Evolutionary conservation across 1,284 basidiomycete species (phyloP).

Genomic region (Heterobasidion occidentale): DNA sequence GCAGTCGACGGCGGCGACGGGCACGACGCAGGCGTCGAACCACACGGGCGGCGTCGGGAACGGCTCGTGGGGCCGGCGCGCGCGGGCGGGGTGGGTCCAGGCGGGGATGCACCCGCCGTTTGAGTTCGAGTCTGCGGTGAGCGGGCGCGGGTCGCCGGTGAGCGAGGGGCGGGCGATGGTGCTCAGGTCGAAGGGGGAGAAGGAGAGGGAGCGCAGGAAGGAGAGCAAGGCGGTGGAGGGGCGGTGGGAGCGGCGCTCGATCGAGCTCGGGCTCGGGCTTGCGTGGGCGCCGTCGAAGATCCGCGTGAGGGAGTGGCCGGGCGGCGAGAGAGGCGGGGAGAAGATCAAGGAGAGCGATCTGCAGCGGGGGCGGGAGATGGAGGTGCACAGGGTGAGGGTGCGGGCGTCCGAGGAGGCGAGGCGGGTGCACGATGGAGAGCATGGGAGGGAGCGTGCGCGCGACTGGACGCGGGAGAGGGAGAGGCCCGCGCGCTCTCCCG

Average conservation of each 20-base stretch:
- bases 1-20: conserved; percentile 9
- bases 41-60: neutral
- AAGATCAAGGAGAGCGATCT: neutral
- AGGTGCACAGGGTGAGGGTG: conserved; percentile 6
- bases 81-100: conserved; percentile 8
- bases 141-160: conserved; percentile 3
- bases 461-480: no score
- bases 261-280: conserved; percentile 14
- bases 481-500: neutral
- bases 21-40: neutral
- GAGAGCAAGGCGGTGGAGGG: conserved; percentile 1
- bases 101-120: conserved; percentile 14
- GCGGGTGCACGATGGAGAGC: neutral
- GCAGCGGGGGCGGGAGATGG: conserved; percentile 6
- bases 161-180: neutral
- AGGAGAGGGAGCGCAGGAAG: neutral
- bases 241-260: conserved; percentile 9
- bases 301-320: conserved; percentile 13
- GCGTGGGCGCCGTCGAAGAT: conserved; percentile 17
- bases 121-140: conserved; percentile 12
- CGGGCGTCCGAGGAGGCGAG: conserved; percentile 6
- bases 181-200: neutral
- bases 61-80: conserved; percentile 9
- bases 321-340: neutral
- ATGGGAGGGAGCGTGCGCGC: neutral